Evolutionary conservation across 208 protist species (phyloP), one percentile per base, ranked within the genome.

Genomic region (Trypanosoma rangeli): DNA sequence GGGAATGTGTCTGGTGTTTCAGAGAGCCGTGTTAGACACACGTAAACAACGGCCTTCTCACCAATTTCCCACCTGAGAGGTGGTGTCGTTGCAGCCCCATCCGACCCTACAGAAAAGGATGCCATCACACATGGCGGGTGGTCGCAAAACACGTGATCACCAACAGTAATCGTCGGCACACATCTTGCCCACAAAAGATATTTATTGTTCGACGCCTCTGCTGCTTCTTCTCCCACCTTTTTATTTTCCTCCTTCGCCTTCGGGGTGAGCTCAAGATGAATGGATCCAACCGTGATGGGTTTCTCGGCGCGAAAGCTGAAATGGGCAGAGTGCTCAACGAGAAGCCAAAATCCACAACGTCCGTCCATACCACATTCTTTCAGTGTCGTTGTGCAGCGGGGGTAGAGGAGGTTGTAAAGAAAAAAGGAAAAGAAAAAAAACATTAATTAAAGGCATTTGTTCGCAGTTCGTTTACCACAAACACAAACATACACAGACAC

Each of bases 101-200:
- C 55, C 39, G 16, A 29, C 26, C 63, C 31, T 4, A 75, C 1
- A 5, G n/a, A 28, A 18, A 75, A 64, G 7, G 62, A 60, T 28
- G 70, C 55, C 29, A 75, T n/a, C 53, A 75, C 29, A 75, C 35
- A 68, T 15, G 70, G 62, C 0, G 70, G 60, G 20, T 64, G 70
- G 22, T 75, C 55, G 53, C 60, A 60, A 5, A 68, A 37, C n/a
- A 75, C 22, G 33, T 39, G 42, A 24, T 75, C 70, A 18, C 53
- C 70, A 10, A 54, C 49, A 7, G 44, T 58, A 8, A 48, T 54
- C 12, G 31, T 20, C 26, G 60, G 16, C 18, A 33, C 42, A 33
- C 55, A 75, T 24, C 64, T 60, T 13, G 62, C 60, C 70, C 70
- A 75, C 3, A 75, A n/a, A 26, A 64, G 12, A 52, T 24, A 69